Conservation (phyloP, 225 moss, liverwort and hornwort species). For the Marchantia polymorpha region DNA sequence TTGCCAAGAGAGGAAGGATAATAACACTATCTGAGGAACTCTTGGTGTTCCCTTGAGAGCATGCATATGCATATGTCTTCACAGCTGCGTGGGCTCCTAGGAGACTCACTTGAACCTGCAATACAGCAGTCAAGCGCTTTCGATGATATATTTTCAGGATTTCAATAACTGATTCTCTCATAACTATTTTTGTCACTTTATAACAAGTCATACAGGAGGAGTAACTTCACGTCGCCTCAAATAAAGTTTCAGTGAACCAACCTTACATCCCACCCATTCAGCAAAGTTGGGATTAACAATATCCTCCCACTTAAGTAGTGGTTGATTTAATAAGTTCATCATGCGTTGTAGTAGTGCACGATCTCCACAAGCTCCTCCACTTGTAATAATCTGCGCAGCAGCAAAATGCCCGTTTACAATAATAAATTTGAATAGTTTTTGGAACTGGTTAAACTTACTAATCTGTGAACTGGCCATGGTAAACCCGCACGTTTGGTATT, state of each 20-base stretch:
- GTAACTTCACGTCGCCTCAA: not conserved
- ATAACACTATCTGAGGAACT: conserved; percentile 59
- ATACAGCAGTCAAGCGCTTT: not conserved
- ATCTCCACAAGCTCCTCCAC: conserved; percentile 86
- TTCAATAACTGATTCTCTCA: not conserved
- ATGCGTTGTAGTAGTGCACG: conserved; percentile 83
- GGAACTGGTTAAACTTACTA: not conserved
- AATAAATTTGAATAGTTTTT: not conserved
- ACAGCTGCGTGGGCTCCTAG: conserved; percentile 94
- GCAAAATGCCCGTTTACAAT: too few species aligned
- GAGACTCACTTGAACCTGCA: conserved; percentile 87
- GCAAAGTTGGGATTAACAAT: conserved; percentile 87
- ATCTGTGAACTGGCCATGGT: not conserved
- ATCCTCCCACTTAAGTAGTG: conserved; percentile 87
- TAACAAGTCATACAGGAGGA: not conserved
- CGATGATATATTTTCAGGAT: not conserved
- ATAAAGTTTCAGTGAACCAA: conserved; percentile 3
- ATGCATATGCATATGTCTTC: conserved; percentile 73
- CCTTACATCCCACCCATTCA: conserved; percentile 99
- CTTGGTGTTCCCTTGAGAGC: conserved; percentile 50
- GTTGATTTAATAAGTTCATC: conserved; percentile 70
- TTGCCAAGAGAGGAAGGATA: conserved; percentile 67
- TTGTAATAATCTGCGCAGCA: conserved; percentile 67
- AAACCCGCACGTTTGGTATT: too few species aligned
- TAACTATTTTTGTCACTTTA: not conserved